Base-by-base conservation (phyloP, 495 filamentous ascomycete species). In the Cercophora sp. region DNA sequence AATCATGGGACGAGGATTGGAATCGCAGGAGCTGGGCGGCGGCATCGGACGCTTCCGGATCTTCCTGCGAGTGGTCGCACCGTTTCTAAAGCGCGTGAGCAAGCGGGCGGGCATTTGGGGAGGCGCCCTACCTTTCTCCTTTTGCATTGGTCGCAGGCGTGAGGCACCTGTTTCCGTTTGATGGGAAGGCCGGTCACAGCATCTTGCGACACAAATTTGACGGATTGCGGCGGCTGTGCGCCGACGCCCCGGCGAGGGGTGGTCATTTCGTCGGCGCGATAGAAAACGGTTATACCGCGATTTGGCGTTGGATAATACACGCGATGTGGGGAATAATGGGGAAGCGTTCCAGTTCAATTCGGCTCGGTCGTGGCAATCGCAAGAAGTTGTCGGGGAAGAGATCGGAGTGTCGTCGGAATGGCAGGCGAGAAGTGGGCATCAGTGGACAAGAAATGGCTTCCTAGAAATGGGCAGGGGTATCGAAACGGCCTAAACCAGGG, bases 161-260 rank as follows among this genome's bases (percentile, higher is more conserved):
- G 70, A 2, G 63, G 60, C 19, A 73, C 72, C 58, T 79, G 76
- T 51, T 72, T 73, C 36, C 75, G 57, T 57, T 78, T 79, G 29
- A 72, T 53, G 24, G 73, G 72, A 54, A 73, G 44, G 9, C 73
- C 74, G 5, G 56, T 59, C 3, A 60, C 61, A 3, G 60, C 61
- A 56, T 77, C 72, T 15, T 73, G 65, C 42, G 62, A 67, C 31
- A 79, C 70, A 55, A 78, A 79, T 50, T 64, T 69, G 40, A 77
- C 67, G 60, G 16, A 9, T 35, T 44, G 16, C 29, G 13, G 6
- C 29, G 29, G 8, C 29, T 32, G 29, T 32, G 29, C 8, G 29
- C 8, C 29, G 29, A n/a, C n/a, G n/a, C n/a, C n/a, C n/a, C n/a
- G n/a, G n/a, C n/a, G n/a, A n/a, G n/a, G n/a, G n/a, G n/a, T n/a